These are phyloP conservation scores for Moricandia arvensis DNA, from an alignment of 345 rosid genomes.

Conservation along the genomic window DNA sequence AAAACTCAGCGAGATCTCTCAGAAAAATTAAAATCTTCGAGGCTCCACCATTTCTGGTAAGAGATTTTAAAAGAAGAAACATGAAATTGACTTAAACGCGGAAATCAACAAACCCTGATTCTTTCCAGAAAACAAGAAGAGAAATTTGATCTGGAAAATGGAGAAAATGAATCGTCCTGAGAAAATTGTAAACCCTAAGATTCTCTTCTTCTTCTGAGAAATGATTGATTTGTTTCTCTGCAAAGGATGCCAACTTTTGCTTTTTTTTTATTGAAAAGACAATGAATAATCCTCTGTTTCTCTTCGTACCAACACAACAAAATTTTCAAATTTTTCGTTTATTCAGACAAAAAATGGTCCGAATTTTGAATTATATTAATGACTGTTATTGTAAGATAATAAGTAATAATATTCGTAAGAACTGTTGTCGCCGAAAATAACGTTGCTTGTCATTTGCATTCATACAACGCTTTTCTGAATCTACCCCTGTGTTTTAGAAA, in stretches of 20 bases:
- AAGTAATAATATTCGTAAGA: neutral
- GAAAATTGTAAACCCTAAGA: constrained; percentile 20
- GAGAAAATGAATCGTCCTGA: neutral
- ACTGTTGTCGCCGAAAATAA: neutral
- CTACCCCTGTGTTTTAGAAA: neutral
- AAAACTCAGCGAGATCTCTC: constrained; percentile 19
- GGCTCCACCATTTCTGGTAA: constrained; percentile 23
- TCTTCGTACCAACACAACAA: constrained; percentile 38
- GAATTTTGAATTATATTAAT: constrained; percentile 25
- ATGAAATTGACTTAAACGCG: neutral
- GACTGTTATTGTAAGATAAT: neutral
- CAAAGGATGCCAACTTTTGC: constrained; percentile 32
- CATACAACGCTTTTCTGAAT: neutral
- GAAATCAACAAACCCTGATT: constrained; percentile 28
- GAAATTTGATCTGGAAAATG: neutral
- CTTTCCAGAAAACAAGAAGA: constrained; percentile 19
- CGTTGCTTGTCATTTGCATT: constrained; percentile 12
- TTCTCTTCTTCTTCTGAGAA: constrained; percentile 7
- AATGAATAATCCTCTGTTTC: constrained; percentile 33
- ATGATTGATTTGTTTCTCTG: neutral
- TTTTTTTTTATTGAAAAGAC: constrained; percentile 6
- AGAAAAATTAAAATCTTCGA: constrained; percentile 22
- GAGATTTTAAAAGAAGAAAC: neutral
- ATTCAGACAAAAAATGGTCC: constrained; percentile 24
- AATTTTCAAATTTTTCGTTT: constrained; percentile 17